Evolutionary conservation across 352 stramenopile genomes (phyloP).

Genomic region (Peronospora farinosa): DNA sequence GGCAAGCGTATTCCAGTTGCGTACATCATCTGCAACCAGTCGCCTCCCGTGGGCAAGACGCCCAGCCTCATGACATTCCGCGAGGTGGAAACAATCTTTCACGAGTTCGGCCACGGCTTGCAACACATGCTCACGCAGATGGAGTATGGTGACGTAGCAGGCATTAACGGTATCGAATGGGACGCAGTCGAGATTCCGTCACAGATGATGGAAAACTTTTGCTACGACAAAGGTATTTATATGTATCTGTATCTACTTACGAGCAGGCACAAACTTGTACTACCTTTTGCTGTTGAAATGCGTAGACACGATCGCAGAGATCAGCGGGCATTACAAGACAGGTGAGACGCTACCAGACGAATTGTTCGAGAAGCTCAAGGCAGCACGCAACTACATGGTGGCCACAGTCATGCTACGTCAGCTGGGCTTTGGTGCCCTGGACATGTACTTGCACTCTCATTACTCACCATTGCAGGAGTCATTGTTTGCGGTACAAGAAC

Average conservation of each 20-base stretch:
- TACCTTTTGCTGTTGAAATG: slow-evolving; percentile 6
- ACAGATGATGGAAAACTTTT: slow-evolving; percentile 99
- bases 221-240: slow-evolving; percentile 84
- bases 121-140: slow-evolving; percentile 98
- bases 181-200: slow-evolving; percentile 97
- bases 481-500: slow-evolving; percentile 92
- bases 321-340: slow-evolving; percentile 82
- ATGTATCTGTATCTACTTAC: slow-evolving; percentile 43
- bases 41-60: slow-evolving; percentile 86
- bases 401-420: slow-evolving; percentile 93
- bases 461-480: slow-evolving; percentile 63
- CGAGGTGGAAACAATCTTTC: slow-evolving; percentile 95
- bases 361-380: slow-evolving; percentile 94
- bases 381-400: slow-evolving; percentile 93
- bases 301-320: slow-evolving; percentile 75
- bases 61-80: slow-evolving; percentile 98
- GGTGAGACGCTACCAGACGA: slow-evolving; percentile 88
- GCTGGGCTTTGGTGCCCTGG: slow-evolving; percentile 90
- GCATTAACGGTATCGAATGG: slow-evolving; percentile 97
- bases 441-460: slow-evolving; percentile 80
- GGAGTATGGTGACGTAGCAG: slow-evolving; percentile 91
- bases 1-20: slow-evolving; percentile 88
- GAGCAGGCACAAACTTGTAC: slow-evolving; percentile 13
- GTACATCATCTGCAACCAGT: slow-evolving; percentile 98
- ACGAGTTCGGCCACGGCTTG: slow-evolving; percentile 94